Evolutionary conservation across 1,284 basidiomycete genomes (phyloP).

Genomic region (Apiotrichum brassicae): DNA sequence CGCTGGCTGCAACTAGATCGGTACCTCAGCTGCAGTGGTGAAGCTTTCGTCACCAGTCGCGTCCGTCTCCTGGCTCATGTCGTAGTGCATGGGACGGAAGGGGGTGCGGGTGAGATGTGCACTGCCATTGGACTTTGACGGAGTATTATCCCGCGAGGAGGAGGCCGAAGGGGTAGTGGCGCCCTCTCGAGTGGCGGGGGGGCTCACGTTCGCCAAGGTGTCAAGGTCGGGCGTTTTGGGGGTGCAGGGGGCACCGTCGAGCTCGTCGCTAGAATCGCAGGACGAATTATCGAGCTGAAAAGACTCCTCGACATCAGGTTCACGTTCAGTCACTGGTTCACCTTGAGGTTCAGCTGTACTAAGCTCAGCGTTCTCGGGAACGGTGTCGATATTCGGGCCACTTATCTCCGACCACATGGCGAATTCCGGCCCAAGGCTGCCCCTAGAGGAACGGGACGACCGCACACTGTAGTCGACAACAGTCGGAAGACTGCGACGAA

Average conservation of each 20-base stretch:
- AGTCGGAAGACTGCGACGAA: background rate
- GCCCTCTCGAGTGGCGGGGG: background rate
- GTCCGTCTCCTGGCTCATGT: conserved; percentile 5
- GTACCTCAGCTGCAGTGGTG: background rate
- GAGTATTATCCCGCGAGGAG: background rate
- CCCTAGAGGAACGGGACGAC: background rate
- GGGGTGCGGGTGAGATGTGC: background rate
- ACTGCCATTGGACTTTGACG: background rate
- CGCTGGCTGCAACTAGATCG: no score
- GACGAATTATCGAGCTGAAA: conserved; percentile 3
- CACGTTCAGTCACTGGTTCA: background rate
- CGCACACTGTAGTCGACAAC: conserved; percentile 4
- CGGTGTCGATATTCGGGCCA: background rate
- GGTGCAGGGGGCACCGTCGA: conserved; percentile 7
- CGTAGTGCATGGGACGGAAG: conserved; percentile 6
- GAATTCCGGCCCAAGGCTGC: background rate
- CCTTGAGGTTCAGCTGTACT: no score
- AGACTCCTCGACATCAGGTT: background rate
- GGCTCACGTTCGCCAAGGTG: background rate
- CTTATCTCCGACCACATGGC: background rate
- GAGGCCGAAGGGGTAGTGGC: background rate
- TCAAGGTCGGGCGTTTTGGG: conserved; percentile 16
- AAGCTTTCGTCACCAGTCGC: background rate
- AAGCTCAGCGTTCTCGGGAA: background rate
- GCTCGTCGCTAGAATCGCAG: conserved; percentile 8